Base-by-base conservation (phyloP, 139 green algal species). In the Chlamydomonas incerta region DNA sequence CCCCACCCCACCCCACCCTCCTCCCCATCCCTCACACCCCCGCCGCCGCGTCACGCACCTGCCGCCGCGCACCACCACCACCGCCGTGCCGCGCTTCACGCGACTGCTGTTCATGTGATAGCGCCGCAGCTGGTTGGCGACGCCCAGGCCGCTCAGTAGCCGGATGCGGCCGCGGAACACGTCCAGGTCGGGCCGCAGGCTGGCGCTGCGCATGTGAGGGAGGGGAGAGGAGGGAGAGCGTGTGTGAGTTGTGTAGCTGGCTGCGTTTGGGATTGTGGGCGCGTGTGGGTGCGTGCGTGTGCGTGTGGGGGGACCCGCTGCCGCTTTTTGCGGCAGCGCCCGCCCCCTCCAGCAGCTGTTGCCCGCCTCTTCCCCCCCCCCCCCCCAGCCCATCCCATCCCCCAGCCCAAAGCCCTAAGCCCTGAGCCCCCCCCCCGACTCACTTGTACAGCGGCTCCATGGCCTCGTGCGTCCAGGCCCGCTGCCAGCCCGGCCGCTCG, bases 371-470 rank as follows among this genome's bases (percentile, higher is more conserved):
- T 8, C 41, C 5, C 41, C 41, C 41, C 41, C 41, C 41, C 8
- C 41, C 41, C 41, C 6, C 41, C 41, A 50, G 41, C 5, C 41
- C 8, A 8, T 50, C 41, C 41, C 6, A 5, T 50, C 41, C 41
- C 41, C n/a, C n/a, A n/a, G n/a, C n/a, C n/a, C n/a, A n/a, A n/a
- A n/a, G n/a, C n/a, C n/a, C n/a, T n/a, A n/a, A n/a, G 41, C 41
- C 41, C 8, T 50, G 5, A 5, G 6, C 41, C 41, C 41, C 8
- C 17, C 23, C 69, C 11, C 33, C 5, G 2, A 3, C 69, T 31
- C 69, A 85, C 79, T 85, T 85, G 63, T 85, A 85, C 4, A 85
- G 47, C 28, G 79, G 79, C n/a, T 85, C 79, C 47, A 85, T 33
- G 0, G 31, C 66, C 3, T 50, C 47, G 41, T 85, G 79, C 0